A percentile compares a stretch with the other conserved stretches of the same genome.
phyloP scores from a whole-genome alignment of 306 rosid species.

The Fragaria nilgerrensis region DNA sequence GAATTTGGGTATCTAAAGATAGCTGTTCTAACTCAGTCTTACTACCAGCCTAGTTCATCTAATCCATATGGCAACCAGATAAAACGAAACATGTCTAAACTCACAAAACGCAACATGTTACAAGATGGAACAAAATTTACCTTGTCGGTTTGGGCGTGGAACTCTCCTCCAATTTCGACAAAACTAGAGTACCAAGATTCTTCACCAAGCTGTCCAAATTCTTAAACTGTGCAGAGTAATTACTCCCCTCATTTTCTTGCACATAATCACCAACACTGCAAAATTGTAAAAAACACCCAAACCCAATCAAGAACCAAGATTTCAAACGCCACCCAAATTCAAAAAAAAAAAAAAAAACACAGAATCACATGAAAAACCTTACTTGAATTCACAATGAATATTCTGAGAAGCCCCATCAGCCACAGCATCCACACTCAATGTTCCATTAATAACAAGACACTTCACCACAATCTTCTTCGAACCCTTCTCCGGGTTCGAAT shows the following conservation, averaged over 20 bases:
- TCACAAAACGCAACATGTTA: not conserved
- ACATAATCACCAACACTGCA: conserved; percentile 66
- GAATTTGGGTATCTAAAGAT: not conserved
- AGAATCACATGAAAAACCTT: conserved; percentile 1
- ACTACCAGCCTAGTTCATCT: not conserved
- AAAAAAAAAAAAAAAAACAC: not conserved
- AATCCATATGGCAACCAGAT: not conserved
- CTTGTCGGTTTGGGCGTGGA: conserved; percentile 42
- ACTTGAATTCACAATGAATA: conserved; percentile 63
- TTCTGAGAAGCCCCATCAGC: conserved; percentile 53
- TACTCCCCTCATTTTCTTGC: conserved; percentile 50
- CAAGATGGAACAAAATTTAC: conserved; percentile 26
- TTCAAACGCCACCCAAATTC: not conserved
- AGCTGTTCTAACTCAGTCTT: not conserved
- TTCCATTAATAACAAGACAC: conserved; percentile 69
- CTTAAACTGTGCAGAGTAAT: conserved; percentile 65
- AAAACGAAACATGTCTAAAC: not conserved
- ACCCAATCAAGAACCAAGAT: conserved; percentile 6
- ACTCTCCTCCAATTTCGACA: conserved; percentile 57
- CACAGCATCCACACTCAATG: conserved; percentile 61
- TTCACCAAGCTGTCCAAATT: conserved; percentile 67
- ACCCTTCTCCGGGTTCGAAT: conserved; percentile 54
- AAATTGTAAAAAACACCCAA: not conserved
- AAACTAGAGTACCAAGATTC: conserved; percentile 38
- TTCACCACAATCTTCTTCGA: conserved; percentile 71